These are phyloP conservation scores for Tuber aestivum DNA, from an alignment of 495 filamentous ascomycete genomes.

Conservation along the genomic window DNA sequence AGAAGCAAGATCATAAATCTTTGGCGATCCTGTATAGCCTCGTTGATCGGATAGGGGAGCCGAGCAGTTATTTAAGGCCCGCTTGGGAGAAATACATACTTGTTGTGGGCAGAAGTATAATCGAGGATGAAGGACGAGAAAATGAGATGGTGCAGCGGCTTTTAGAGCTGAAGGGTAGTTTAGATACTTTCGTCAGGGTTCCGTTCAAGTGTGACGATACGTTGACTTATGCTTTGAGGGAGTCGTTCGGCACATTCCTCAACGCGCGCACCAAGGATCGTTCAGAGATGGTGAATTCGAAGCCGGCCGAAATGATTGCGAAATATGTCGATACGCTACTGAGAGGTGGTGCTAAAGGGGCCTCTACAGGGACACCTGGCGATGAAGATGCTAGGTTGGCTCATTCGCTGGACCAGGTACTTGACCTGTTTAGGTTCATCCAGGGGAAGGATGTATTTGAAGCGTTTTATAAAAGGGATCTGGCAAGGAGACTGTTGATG, in stretches of 20 bases:
- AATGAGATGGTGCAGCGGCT: constrained; percentile 83
- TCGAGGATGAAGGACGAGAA: constrained; percentile 69
- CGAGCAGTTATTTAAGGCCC: constrained; percentile 59
- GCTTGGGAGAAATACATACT: constrained; percentile 76
- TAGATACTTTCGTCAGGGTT: constrained; percentile 65
- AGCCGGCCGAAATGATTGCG: constrained; percentile 96
- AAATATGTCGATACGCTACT: constrained; percentile 92
- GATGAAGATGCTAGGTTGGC: constrained; percentile 90
- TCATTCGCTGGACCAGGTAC: constrained; percentile 77
- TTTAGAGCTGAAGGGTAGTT: constrained; percentile 70
- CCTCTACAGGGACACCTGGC: constrained; percentile 47
- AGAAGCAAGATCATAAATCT: constrained; percentile 57
- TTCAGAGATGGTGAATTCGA: constrained; percentile 76
- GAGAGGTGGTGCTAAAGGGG: constrained; percentile 72
- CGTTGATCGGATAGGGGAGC: constrained; percentile 56
- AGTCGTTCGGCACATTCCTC: constrained; percentile 83
- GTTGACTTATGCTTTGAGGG: constrained; percentile 68
- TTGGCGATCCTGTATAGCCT: constrained; percentile 72
- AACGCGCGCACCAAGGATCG: constrained; percentile 67
- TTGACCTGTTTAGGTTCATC: constrained; percentile 94
- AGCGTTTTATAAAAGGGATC: constrained; percentile 96
- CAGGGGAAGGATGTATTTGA: constrained; percentile 97
- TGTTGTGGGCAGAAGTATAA: constrained; percentile 66
- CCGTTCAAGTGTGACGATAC: constrained; percentile 69
- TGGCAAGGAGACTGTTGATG: constrained; percentile 83